Evolutionary conservation across 805 yeast species (phyloP).

Genomic region (Hanseniaspora clermontiae): DNA sequence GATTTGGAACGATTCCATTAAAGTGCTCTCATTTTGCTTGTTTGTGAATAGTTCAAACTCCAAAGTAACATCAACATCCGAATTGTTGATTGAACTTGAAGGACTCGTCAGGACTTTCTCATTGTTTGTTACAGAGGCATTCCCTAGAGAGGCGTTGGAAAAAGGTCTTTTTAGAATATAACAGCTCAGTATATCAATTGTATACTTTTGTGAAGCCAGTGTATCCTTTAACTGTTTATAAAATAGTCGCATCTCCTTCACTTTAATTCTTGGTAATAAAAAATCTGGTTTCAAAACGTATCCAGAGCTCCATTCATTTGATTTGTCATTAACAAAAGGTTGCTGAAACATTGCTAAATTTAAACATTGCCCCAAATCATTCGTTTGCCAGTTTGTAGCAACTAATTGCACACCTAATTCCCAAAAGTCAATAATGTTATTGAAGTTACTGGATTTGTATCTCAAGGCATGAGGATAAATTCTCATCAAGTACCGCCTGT

Average conservation of each 20-base stretch:
- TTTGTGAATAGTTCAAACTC: conserved; percentile 17
- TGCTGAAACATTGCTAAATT: conserved; percentile 70
- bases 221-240: conserved; percentile 16
- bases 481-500: conserved; percentile 60
- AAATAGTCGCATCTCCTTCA: conserved; percentile 21
- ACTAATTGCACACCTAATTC: conserved; percentile 81
- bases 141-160: conserved; percentile 24
- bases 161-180: conserved; percentile 71
- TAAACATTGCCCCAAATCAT: conserved; percentile 77
- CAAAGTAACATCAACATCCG: conserved; percentile 20
- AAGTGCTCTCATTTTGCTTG: conserved; percentile 17
- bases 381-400: conserved; percentile 93
- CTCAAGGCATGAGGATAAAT: conserved; percentile 77
- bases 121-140: not conserved
- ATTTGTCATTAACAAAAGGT: conserved; percentile 29
- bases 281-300: conserved; percentile 62
- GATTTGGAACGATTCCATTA: conserved; percentile 18
- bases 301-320: conserved; percentile 37
- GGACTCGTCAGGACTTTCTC: not conserved
- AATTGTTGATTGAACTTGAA: conserved; percentile 19
- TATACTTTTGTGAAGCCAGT: conserved; percentile 18
- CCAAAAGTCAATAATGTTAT: conserved; percentile 69
- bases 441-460: conserved; percentile 66
- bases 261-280: conserved; percentile 27
- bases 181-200: conserved; percentile 54